A percentile compares a stretch with the other conserved stretches of the same genome.
Conservation (phyloP, 225 moss, liverwort and hornwort species). For the Polytrichum formosum region DNA sequence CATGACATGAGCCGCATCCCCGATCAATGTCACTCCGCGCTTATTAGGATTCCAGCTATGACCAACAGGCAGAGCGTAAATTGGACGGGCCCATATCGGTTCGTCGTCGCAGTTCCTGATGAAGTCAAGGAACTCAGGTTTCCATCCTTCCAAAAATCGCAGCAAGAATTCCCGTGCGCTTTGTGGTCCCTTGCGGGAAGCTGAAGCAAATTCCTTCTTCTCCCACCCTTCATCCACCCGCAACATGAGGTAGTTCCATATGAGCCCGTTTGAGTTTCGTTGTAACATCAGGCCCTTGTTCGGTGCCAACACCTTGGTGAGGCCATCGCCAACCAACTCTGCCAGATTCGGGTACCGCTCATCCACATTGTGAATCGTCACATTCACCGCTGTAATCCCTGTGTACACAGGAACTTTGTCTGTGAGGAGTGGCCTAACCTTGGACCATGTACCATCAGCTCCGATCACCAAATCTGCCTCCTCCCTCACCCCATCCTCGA, state of each 20-base stretch:
- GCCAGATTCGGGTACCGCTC: conserved; percentile 3
- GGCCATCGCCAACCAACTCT: neutral
- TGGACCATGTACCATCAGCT: conserved; percentile 5
- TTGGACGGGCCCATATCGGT: conserved; percentile 2
- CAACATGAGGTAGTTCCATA: neutral
- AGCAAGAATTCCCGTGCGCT: neutral
- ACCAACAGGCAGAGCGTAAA: conserved; percentile 1
- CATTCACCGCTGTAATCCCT: neutral
- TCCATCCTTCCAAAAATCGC: neutral
- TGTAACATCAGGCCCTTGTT: neutral
- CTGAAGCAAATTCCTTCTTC: conserved; percentile 2
- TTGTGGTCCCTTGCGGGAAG: neutral
- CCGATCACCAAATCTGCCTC: conserved; percentile 2
- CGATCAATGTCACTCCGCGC: neutral
- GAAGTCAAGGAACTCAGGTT: conserved; percentile 2
- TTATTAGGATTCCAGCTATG: conserved; percentile 1
- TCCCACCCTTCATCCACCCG: conserved; percentile 3
- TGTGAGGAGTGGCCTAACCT: neutral
- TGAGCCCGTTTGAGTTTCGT: neutral
- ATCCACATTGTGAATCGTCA: neutral
- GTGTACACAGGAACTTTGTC: neutral
- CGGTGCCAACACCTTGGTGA: neutral
- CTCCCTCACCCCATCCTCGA: neutral
- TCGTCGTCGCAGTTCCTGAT: conserved; percentile 3
- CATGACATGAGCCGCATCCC: conserved; percentile 2